Percentiles rank a stretch among this genome's conserved stretches.
Evolutionary conservation across 306 rosid species (phyloP).

Genomic region (Senna siamea): DNA sequence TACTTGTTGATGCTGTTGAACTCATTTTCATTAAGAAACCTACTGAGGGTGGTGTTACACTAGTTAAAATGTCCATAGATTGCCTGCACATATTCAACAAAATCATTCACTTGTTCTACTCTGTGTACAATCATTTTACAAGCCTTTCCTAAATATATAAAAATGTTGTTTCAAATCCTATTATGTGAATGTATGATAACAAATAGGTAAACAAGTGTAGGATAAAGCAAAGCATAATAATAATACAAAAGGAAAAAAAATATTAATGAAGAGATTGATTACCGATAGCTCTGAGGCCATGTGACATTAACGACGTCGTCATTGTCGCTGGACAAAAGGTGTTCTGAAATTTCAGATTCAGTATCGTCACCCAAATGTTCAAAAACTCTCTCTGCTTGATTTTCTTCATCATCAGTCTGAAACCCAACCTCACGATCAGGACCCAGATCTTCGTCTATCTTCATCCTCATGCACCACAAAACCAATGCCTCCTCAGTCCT

Average conservation of each 20-base stretch:
- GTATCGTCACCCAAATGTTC: slow-evolving; percentile 43
- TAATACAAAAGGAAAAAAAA: no score
- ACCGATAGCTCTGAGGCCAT: slow-evolving; percentile 77
- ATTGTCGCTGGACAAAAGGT: slow-evolving; percentile 32
- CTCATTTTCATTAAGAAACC: slow-evolving; percentile 34
- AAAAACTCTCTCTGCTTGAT: slow-evolving; percentile 47
- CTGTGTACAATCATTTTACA: no score
- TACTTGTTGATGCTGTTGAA: slow-evolving; percentile 16
- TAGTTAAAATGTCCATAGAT: slow-evolving; percentile 68
- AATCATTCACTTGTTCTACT: not conserved
- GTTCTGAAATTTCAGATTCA: slow-evolving; percentile 47
- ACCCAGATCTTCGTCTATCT: slow-evolving; percentile 59
- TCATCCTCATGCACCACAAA: slow-evolving; percentile 30
- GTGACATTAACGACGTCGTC: not conserved
- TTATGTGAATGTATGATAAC: no score
- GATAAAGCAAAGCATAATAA: no score
- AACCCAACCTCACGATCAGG: slow-evolving; percentile 58
- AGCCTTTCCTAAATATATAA: no score
- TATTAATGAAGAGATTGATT: no score
- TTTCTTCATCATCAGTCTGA: slow-evolving; percentile 73
- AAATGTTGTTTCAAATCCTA: no score
- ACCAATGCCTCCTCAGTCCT: not conserved
- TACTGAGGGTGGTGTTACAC: slow-evolving; percentile 53
- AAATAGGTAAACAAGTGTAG: no score
- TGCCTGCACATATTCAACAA: slow-evolving; percentile 48